A percentile compares a stretch with the other conserved stretches of the same genome.
phyloP scores from a whole-genome alignment of 305 asterid species.

The Coffea humblotiana region DNA sequence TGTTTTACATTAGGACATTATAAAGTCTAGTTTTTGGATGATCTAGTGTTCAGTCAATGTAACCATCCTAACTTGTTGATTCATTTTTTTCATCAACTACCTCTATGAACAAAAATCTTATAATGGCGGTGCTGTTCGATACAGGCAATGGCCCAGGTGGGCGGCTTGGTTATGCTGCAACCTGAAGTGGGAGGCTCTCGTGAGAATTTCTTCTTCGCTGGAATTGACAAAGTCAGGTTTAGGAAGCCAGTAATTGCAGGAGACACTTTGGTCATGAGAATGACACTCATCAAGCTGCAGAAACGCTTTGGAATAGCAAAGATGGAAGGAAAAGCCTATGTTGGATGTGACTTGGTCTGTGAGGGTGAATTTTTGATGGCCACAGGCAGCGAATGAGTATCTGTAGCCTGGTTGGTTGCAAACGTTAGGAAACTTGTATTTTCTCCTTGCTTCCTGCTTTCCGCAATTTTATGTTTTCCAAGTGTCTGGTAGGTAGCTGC shows the following conservation, averaged over 20 bases:
- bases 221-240: constrained; percentile 85
- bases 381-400: constrained; percentile 42
- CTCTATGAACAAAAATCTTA: neutral
- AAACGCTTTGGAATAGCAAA: constrained; percentile 76
- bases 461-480: neutral
- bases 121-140: neutral
- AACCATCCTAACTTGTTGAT: neutral
- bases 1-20: neutral
- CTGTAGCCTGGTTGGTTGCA: constrained; percentile 1
- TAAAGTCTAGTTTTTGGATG: neutral
- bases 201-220: constrained; percentile 79
- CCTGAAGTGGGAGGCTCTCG: constrained; percentile 91
- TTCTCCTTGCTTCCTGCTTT: neutral
- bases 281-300: constrained; percentile 81
- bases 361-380: constrained; percentile 88
- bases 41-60: neutral
- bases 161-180: constrained; percentile 87
- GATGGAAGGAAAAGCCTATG: constrained; percentile 85
- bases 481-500: neutral
- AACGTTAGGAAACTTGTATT: constrained; percentile 7
- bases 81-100: neutral
- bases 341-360: constrained; percentile 66
- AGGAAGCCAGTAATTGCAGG: constrained; percentile 90
- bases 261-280: constrained; percentile 89
- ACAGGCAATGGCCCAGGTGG: constrained; percentile 98